Conservation (phyloP, 2,329 filamentous ascomycete species). For the Coniochaeta hoffmannii region DNA sequence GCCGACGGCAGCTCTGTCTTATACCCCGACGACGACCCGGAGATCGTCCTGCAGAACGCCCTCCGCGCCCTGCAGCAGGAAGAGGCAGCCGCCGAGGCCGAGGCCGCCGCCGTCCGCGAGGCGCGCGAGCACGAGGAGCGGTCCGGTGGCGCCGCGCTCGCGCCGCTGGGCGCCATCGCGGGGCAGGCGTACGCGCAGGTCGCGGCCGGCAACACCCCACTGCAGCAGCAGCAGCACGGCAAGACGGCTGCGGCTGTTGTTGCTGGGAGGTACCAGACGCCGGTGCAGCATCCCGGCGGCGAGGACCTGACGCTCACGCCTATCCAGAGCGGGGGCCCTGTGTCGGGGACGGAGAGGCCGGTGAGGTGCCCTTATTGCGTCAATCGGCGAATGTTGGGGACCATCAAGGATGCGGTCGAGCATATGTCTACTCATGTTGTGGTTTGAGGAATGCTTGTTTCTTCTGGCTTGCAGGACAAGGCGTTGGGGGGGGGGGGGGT, state of each 20-base stretch:
- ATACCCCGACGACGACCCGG: conserved; percentile 45
- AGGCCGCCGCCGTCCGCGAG: conserved; percentile 45
- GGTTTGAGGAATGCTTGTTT: conserved; percentile 25
- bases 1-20: conserved; percentile 10
- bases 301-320: conserved; percentile 46
- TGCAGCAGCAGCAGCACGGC: background rate
- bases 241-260: background rate
- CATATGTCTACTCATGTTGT: conserved; percentile 56
- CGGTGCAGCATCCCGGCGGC: conserved; percentile 11
- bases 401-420: conserved; percentile 55
- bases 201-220: conserved; percentile 10
- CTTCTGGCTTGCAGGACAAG: background rate
- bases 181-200: conserved; percentile 18
- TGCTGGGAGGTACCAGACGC: conserved; percentile 6
- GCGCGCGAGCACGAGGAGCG: conserved; percentile 42
- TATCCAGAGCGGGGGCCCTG: conserved; percentile 41
- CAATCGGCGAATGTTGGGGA: conserved; percentile 53
- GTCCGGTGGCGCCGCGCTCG: conserved; percentile 8
- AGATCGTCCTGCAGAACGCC: conserved; percentile 51
- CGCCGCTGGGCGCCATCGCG: conserved; percentile 15
- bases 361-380: conserved; percentile 54
- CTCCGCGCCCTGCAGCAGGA: conserved; percentile 51
- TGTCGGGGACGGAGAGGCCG: conserved; percentile 39
- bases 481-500: too few species aligned
- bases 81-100: conserved; percentile 50